Conservation (phyloP, 2,329 filamentous ascomycete genomes). For the Fusarium sp. region DNA sequence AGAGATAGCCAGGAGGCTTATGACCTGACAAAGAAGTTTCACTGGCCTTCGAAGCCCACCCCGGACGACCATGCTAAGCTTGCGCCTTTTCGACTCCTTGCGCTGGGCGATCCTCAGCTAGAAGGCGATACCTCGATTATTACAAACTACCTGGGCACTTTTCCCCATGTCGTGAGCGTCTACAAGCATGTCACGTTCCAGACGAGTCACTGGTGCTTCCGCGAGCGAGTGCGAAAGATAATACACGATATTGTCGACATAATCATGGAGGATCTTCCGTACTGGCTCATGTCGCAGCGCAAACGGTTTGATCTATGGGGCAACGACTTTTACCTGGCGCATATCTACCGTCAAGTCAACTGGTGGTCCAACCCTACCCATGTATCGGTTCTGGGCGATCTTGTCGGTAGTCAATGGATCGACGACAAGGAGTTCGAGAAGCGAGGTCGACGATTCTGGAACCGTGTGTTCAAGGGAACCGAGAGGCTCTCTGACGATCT, state of each 20-base stretch:
- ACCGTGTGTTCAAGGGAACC: conserved; percentile 77
- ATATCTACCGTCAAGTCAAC: conserved; percentile 85
- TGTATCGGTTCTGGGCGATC: conserved; percentile 87
- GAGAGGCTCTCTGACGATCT: conserved; percentile 70
- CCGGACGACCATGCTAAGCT: conserved; percentile 41
- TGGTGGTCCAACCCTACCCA: conserved; percentile 92
- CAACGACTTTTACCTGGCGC: conserved; percentile 94
- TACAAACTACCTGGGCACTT: conserved; percentile 61
- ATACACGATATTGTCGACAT: conserved; percentile 71
- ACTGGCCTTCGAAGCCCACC: conserved; percentile 51
- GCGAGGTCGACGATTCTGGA: conserved; percentile 82
- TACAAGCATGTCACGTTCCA: conserved; percentile 61
- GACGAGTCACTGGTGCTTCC: conserved; percentile 57
- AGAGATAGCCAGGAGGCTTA: conserved; percentile 49
- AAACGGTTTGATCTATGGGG: conserved; percentile 91
- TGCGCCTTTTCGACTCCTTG: conserved; percentile 87
- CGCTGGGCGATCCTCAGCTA: conserved; percentile 91
- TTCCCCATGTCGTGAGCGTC: conserved; percentile 64
- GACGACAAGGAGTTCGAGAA: conserved; percentile 82
- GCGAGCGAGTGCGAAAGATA: conserved; percentile 63
- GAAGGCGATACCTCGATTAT: conserved; percentile 91
- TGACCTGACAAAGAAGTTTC: conserved; percentile 53
- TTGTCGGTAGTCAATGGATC: conserved; percentile 97
- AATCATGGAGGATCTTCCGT: conserved; percentile 74
- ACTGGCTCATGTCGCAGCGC: conserved; percentile 72